Evolutionary conservation across 441 rosid genomes (phyloP), one percentile per base, ranked within the genome.

Genomic region (Populus tomentosa): DNA sequence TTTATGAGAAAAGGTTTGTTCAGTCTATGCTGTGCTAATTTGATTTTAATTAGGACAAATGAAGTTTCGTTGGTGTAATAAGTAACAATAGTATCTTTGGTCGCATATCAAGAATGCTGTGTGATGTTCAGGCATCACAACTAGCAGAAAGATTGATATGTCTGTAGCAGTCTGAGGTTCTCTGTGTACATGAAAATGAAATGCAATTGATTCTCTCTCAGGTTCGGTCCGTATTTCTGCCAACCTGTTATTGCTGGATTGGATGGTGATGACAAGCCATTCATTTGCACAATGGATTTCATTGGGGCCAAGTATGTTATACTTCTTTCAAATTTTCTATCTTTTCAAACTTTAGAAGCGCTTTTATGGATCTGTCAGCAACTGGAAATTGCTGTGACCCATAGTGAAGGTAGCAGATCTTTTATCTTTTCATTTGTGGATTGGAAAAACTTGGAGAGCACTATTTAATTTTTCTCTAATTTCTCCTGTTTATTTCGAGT

Each of bases 241-340:
- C 98, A 95, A 82, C 98, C 99, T 28, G 97, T 95, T 62, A 92
- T 95, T 86, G 97, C 98, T 63, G 99, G 98, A 68, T 84, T 95
- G 86, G 89, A 97, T 75, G 98, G 87, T 56, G 97, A 93, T 74
- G 90, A 93, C 84, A 91, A 92, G 83, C 99, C 99, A 42, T 95
- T 95, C 80, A 93, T 95, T 79, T 95, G 99, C 84, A 95, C 99
- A 21, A 93, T 92, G 99, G 99, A 95, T 84, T 92, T 94, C 1
- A 92, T 93, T 86, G 98, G 98, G 80, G 99, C 97, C 71, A 94
- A 91, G 98, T 95, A 89, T 72, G 95, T 84, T 83, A 46, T 21
- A 78, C 65, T 76, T 30, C 66, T 71, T 73, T 6, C 61, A 53
- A 1, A 1, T 18, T 53, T 53, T 53, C 61, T 16, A 53, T 53